These are phyloP conservation scores for Populus davidiana DNA, from an alignment of 345 rosid genomes.

Conservation along the genomic window DNA sequence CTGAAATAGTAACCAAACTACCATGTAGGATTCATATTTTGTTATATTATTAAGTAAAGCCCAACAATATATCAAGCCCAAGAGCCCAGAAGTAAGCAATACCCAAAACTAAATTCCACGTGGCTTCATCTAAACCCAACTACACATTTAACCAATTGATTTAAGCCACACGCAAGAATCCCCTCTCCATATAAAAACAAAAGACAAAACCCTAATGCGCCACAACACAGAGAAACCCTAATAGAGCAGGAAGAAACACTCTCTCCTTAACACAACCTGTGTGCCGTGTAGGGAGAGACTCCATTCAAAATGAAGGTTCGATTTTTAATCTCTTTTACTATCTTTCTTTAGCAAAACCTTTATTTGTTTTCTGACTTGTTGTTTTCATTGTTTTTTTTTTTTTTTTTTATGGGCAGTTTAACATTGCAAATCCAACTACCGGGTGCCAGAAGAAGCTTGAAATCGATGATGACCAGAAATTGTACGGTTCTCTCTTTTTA, in stretches of 20 bases:
- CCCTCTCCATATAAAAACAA: background rate
- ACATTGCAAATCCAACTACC: conserved; percentile 28
- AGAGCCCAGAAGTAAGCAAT: background rate
- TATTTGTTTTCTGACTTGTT: background rate
- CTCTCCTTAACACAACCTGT: background rate
- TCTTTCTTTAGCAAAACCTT: background rate
- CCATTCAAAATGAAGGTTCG: conserved; percentile 11
- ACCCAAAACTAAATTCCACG: too few relatives aligned
- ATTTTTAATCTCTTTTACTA: background rate
- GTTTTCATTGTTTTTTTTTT: background rate
- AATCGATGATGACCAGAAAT: conserved; percentile 31
- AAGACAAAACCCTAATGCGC: background rate
- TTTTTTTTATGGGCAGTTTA: conserved; percentile 9
- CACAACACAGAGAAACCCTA: background rate
- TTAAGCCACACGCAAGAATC: background rate
- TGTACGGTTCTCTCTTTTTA: conserved; percentile 7
- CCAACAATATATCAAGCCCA: background rate
- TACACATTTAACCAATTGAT: background rate
- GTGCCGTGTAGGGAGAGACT: background rate
- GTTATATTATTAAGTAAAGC: too few relatives aligned
- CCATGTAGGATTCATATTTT: too few relatives aligned
- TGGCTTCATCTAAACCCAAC: background rate
- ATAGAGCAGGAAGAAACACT: background rate
- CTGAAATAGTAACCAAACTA: too few relatives aligned
- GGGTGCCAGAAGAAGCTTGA: conserved; percentile 31